Conservation (phyloP, 371 early-diverging fungal species). For the Syncephalastrum racemosum region DNA sequence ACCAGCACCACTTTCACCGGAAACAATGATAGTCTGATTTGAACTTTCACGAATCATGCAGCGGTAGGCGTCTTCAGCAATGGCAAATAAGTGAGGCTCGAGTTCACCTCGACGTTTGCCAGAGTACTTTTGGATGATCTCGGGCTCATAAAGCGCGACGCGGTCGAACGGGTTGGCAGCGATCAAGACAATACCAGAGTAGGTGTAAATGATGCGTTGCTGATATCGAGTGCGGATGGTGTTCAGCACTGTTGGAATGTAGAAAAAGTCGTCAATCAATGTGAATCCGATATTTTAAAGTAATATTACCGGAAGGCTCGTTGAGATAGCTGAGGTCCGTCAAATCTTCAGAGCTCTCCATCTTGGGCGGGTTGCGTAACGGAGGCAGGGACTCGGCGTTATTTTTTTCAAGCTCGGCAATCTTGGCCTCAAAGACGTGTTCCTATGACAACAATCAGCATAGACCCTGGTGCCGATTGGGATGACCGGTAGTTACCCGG, state of each 20-base stretch:
- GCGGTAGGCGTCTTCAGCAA: conserved; percentile 98
- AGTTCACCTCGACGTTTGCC: conserved; percentile 92
- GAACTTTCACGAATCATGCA: conserved; percentile 88
- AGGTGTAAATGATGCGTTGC: conserved; percentile 95
- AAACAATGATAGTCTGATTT: conserved; percentile 98
- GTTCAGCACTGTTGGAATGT: conserved; percentile 67
- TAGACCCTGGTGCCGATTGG: neutral
- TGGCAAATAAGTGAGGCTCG: conserved; percentile 98
- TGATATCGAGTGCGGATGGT: conserved; percentile 86
- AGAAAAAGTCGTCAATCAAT: neutral
- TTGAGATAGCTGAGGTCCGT: conserved; percentile 90
- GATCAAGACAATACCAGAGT: conserved; percentile 98
- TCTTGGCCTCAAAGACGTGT: conserved; percentile 69
- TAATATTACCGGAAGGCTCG: conserved; percentile 80
- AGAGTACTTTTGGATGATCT: conserved; percentile 89
- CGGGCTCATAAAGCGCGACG: conserved; percentile 83
- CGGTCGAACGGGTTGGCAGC: conserved; percentile 97
- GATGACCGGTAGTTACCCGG: conserved; percentile 15
- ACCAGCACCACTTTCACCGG: conserved; percentile 97
- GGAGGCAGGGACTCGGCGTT: conserved; percentile 77
- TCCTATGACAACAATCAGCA: conserved; percentile 47
- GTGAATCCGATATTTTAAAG: neutral
- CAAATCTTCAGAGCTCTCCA: conserved; percentile 90
- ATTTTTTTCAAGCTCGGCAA: conserved; percentile 64
- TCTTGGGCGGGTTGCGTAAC: conserved; percentile 85